phyloP scores from a whole-genome alignment of 305 asterid genomes.

The Plantago lanceolata region DNA sequence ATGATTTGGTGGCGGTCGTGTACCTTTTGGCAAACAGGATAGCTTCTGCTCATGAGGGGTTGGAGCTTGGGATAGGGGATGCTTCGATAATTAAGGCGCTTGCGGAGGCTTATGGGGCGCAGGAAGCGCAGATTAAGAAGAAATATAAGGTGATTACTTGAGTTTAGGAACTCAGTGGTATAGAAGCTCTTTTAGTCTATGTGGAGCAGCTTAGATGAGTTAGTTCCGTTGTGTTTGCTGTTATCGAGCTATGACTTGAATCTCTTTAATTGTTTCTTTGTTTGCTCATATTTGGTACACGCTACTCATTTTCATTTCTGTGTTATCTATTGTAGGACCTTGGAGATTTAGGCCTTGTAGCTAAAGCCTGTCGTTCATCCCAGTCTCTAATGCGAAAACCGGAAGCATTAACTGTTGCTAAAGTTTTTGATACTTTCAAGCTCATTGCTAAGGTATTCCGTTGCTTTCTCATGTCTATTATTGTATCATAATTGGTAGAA shows the following conservation, averaged over 20 bases:
- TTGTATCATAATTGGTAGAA: neutral
- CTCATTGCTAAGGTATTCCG: constrained; percentile 73
- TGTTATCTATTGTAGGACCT: constrained; percentile 47
- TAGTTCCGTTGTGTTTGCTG: neutral
- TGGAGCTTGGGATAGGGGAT: constrained; percentile 95
- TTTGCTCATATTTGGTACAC: neutral
- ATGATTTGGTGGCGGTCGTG: constrained; percentile 68
- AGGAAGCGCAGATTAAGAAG: constrained; percentile 68
- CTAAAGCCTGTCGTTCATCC: constrained; percentile 86
- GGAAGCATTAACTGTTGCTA: constrained; percentile 68
- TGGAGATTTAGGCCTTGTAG: constrained; percentile 95
- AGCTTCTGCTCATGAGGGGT: constrained; percentile 82
- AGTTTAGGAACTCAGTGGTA: neutral
- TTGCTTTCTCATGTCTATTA: constrained; percentile 5
- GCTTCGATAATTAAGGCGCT: constrained; percentile 82
- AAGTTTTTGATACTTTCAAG: constrained; percentile 78
- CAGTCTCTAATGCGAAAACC: constrained; percentile 91
- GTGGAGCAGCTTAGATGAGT: neutral
- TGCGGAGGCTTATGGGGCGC: constrained; percentile 85
- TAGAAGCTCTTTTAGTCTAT: neutral
- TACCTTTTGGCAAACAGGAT: constrained; percentile 71
- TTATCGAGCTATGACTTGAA: constrained; percentile 7
- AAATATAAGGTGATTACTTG: constrained; percentile 58
- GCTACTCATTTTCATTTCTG: constrained; percentile 18
- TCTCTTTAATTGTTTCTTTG: neutral